phyloP scores from a whole-genome alignment of 495 filamentous ascomycete species.

The Lentithecium fluviatile region DNA sequence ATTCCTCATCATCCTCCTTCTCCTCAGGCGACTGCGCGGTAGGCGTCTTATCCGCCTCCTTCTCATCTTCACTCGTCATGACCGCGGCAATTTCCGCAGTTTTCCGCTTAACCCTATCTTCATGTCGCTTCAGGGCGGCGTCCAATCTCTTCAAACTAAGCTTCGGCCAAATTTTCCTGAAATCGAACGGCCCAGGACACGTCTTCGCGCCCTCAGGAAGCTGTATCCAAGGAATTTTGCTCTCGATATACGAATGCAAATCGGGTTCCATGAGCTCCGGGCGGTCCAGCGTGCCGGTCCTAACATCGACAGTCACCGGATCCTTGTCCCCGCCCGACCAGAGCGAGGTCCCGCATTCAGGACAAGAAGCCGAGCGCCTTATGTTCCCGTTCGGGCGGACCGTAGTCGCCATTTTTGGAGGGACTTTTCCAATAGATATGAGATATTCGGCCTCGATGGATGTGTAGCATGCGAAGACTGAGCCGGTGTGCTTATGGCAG shows the following conservation, averaged over 20 bases:
- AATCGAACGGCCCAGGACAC: constrained; percentile 1
- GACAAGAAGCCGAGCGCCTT: neutral
- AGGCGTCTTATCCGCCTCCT: constrained; percentile 24
- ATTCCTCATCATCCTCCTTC: constrained; percentile 17
- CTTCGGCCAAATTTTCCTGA: constrained; percentile 13
- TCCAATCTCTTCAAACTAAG: constrained; percentile 18
- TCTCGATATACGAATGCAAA: constrained; percentile 18
- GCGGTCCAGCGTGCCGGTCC: constrained; percentile 22
- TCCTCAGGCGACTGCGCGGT: constrained; percentile 12
- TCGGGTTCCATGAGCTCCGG: constrained; percentile 24
- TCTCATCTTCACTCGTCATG: neutral
- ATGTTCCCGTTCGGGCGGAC: neutral
- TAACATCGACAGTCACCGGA: neutral
- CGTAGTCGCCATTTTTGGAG: neutral
- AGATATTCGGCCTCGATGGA: constrained; percentile 16
- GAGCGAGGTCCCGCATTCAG: constrained; percentile 5
- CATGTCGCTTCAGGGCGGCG: neutral
- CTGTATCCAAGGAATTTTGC: constrained; percentile 14
- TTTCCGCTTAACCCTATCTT: neutral
- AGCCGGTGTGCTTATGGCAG: constrained; percentile 21
- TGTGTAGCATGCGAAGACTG: constrained; percentile 5
- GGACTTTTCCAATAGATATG: neutral
- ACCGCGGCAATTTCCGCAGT: neutral
- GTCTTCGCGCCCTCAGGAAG: constrained; percentile 17
- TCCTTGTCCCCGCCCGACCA: neutral